A percentile compares a stretch with the other conserved stretches of the same genome.
Evolutionary conservation across 2,329 filamentous ascomycete genomes (phyloP).

Genomic region (Aspergillus quadricinctus): DNA sequence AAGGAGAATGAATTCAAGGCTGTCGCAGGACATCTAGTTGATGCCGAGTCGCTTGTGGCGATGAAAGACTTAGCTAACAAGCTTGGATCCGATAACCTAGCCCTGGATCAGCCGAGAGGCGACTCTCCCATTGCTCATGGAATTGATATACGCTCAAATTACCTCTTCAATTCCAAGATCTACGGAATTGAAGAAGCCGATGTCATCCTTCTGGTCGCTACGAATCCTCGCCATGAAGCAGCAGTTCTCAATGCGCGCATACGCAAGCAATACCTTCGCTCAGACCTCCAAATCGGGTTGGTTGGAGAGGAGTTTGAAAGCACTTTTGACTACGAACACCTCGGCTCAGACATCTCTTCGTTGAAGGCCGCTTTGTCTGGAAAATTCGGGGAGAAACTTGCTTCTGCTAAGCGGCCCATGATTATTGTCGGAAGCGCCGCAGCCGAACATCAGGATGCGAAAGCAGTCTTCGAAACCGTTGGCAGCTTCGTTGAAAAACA

Average conservation of each 20-base stretch:
- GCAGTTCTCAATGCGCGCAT: slow-evolving; percentile 94
- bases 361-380: slow-evolving; percentile 83
- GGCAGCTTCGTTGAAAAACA: slow-evolving; percentile 92
- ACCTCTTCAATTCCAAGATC: slow-evolving; percentile 94
- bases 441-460: slow-evolving; percentile 84
- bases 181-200: slow-evolving; percentile 92
- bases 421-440: slow-evolving; percentile 92
- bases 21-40: slow-evolving; percentile 83
- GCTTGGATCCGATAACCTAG: slow-evolving; percentile 92
- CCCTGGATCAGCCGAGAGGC: slow-evolving; percentile 83
- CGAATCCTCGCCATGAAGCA: slow-evolving; percentile 92
- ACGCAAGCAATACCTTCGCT: slow-evolving; percentile 94
- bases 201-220: slow-evolving; percentile 84
- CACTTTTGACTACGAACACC: slow-evolving; percentile 91
- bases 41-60: slow-evolving; percentile 89
- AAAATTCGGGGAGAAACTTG: slow-evolving; percentile 87
- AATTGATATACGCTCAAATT: slow-evolving; percentile 89
- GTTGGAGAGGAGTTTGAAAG: slow-evolving; percentile 89
- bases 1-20: slow-evolving; percentile 95
- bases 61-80: slow-evolving; percentile 97
- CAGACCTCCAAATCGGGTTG: slow-evolving; percentile 86
- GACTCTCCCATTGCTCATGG: slow-evolving; percentile 83
- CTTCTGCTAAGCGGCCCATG: slow-evolving; percentile 85
- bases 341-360: slow-evolving; percentile 72
- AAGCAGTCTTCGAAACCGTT: slow-evolving; percentile 87